phyloP scores from a whole-genome alignment of 352 stramenopile genomes.

The Globisporangium echinulatum region DNA sequence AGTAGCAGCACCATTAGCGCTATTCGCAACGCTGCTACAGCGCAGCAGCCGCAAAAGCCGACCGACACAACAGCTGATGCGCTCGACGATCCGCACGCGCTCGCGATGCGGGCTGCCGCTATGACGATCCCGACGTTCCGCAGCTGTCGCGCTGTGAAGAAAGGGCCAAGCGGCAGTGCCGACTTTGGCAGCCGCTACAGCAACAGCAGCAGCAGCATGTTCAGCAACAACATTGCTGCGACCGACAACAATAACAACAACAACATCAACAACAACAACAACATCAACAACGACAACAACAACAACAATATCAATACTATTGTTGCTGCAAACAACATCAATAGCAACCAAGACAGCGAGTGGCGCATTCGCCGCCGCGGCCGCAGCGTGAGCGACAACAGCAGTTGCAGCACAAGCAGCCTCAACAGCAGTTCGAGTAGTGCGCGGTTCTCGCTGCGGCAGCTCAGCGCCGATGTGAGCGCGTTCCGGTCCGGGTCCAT shows the following conservation, averaged over 20 bases:
- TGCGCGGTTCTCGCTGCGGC: conserved; percentile 32
- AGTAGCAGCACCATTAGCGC: not conserved
- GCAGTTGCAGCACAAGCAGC: conserved; percentile 47
- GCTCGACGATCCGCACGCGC: not conserved
- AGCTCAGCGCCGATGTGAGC: conserved; percentile 25
- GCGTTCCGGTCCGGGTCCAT: conserved; percentile 20
- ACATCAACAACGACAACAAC: no score
- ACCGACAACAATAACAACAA: no score
- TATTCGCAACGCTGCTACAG: not conserved
- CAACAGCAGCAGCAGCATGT: not conserved
- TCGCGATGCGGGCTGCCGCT: not conserved
- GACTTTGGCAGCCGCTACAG: not conserved
- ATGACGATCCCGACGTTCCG: not conserved
- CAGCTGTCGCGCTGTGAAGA: conserved; percentile 1
- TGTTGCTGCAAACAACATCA: not conserved
- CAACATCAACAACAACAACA: no score
- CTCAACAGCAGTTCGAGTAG: conserved; percentile 14
- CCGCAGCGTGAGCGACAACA: conserved; percentile 64
- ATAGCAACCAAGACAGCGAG: conserved; percentile 20
- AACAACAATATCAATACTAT: no score
- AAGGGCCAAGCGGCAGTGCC: not conserved
- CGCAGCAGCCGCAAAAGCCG: no score
- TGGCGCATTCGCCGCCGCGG: conserved; percentile 29
- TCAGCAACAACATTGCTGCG: no score
- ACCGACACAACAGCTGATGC: not conserved